Percentiles rank a stretch among this genome's conserved stretches.
Conservation (phyloP, 2,329 filamentous ascomycete species). For the Chaetomium sp. region DNA sequence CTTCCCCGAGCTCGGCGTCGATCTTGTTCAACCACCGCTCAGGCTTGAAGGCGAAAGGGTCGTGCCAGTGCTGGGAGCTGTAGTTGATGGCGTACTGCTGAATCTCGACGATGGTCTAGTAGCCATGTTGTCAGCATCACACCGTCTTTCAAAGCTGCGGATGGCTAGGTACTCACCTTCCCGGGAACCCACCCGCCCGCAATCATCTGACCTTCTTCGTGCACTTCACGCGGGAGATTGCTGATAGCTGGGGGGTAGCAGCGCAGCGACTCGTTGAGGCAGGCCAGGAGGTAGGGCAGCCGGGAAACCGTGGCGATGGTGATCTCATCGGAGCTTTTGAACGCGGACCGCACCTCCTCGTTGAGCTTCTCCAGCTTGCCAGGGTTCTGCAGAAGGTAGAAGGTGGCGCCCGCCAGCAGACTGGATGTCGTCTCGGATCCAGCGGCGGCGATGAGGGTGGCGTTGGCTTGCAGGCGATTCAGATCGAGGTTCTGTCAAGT, state of each 20-base stretch:
- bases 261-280: constrained; percentile 43
- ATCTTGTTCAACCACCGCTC: constrained; percentile 48
- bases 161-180: constrained; percentile 34
- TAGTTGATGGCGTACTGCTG: constrained; percentile 50
- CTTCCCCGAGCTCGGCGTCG: neutral
- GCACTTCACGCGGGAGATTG: constrained; percentile 38
- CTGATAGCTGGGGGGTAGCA: constrained; percentile 40
- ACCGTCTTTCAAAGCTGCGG: neutral
- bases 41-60: constrained; percentile 49
- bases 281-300: constrained; percentile 41
- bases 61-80: constrained; percentile 47
- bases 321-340: constrained; percentile 42
- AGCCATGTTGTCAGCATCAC: neutral
- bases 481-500: constrained; percentile 23
- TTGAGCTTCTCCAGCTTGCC: constrained; percentile 42
- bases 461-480: constrained; percentile 28
- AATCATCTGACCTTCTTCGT: constrained; percentile 40
- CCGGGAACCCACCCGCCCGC: constrained; percentile 40
- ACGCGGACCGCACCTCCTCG: constrained; percentile 46
- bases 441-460: constrained; percentile 44
- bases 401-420: constrained; percentile 45
- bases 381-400: constrained; percentile 45
- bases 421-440: constrained; percentile 56
- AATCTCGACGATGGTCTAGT: constrained; percentile 46
- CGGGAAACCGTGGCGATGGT: constrained; percentile 34